Evolutionary conservation across 2,329 filamentous ascomycete species (phyloP), one percentile per base, ranked within the genome.

Genomic region (Pestalotiopsis sp.): DNA sequence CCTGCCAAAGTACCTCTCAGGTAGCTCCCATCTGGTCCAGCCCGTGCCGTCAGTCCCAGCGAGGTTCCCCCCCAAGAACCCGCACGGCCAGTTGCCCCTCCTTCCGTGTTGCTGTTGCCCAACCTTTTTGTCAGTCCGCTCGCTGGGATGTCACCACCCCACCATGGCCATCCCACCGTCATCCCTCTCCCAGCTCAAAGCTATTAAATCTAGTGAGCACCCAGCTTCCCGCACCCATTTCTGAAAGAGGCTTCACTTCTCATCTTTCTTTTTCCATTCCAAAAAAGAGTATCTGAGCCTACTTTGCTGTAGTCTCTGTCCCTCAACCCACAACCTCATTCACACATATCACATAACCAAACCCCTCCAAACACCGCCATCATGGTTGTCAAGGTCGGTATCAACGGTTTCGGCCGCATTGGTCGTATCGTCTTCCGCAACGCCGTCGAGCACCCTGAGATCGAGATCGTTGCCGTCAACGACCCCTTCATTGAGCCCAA

Each of bases 391-490:
- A 90, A 97, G 91, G 93, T 97, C 82, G 94, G 94, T 84, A 98
- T 97, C 92, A 98, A 98, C 92, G 95, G 96, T 85, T 99, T 99
- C 89, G 96, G 96, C 88, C 95, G 96, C 86, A 99, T 99, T 86
- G 96, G 96, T 81, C 93, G 96, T 84, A 98, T 99, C 84, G 92
- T 98, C 88, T 96, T 98, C 93, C 94, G 95, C 88, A 98, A 98
- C 88, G 93, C 95, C 80, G 83, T 97, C 82, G 92, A 97, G 90
- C 92, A 95, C 86, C 85, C 88, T 79, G 92, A 97, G 70, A 93
- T 98, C 81, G 89, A 97, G 79, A 88, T 99, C 79, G 94, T 98
- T 80, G 95, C 96, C 78, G 94, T 98, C 87, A 98, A 99, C 90
- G 96, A 98, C 84, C 96, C 96, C 78, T 98, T 99, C 92, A 98